Conservation (phyloP, 805 yeast genomes). For the Wickerhamomyces canadensis region DNA sequence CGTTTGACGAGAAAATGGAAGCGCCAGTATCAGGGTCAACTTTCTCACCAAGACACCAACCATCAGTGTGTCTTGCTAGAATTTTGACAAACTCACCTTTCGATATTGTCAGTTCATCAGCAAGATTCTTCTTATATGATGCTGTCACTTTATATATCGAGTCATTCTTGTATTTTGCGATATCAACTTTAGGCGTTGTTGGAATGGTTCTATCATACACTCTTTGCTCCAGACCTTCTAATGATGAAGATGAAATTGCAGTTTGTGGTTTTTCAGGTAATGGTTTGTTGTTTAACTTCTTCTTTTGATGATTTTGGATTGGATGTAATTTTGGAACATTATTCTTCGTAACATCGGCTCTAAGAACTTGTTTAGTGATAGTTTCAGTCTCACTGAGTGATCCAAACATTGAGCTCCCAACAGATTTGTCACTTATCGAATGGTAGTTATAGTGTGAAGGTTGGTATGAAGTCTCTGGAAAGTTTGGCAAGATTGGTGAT, state of each 20-base stretch:
- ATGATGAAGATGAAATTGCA: slow-evolving; percentile 1
- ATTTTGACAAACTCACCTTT: slow-evolving; percentile 29
- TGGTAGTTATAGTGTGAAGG: slow-evolving; percentile 7
- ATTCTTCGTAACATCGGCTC: slow-evolving; percentile 3
- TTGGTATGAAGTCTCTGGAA: slow-evolving; percentile 14
- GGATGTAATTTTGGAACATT: slow-evolving; percentile 15
- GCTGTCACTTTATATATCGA: slow-evolving; percentile 18
- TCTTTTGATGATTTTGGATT: not conserved
- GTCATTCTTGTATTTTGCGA: slow-evolving; percentile 6
- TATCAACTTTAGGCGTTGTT: slow-evolving; percentile 15
- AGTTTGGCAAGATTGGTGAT: slow-evolving; percentile 19
- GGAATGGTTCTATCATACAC: slow-evolving; percentile 15
- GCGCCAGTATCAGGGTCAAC: too few relatives aligned
- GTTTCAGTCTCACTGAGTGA: not conserved
- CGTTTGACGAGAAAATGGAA: too few relatives aligned
- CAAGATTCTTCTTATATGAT: slow-evolving; percentile 26
- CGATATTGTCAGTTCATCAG: slow-evolving; percentile 30
- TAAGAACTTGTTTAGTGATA: slow-evolving; percentile 12
- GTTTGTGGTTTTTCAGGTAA: slow-evolving; percentile 16
- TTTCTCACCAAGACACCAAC: slow-evolving; percentile 39
- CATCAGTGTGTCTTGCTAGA: slow-evolving; percentile 37
- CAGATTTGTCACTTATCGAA: not conserved
- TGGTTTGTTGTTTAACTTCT: slow-evolving; percentile 12
- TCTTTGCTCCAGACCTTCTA: slow-evolving; percentile 18
- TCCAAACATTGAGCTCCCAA: not conserved